Base-by-base conservation (phyloP, 2,329 filamentous ascomycete genomes). In the Trichoderma asperellum region DNA sequence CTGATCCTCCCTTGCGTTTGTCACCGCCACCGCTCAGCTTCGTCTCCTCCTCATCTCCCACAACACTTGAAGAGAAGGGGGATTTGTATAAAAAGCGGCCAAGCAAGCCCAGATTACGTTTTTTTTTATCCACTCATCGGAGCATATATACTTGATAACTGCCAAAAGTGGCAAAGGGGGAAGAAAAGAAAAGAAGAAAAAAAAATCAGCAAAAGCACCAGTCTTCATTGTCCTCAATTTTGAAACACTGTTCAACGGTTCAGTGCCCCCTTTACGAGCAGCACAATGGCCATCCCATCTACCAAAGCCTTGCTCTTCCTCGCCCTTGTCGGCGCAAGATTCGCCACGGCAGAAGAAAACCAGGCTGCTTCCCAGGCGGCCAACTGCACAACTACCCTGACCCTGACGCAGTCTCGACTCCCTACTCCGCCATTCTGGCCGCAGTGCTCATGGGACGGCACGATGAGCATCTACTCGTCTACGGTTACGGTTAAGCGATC, bases 341-440 rank as follows among this genome's bases (percentile, higher is more conserved):
- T 58, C 21, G 63, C 55, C 37, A 37, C 21, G 1, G 37, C 63
- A 8, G 12, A 64, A 16, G 32, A 27, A 2, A 49, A 34, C 16
- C 40, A 64, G 1, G n/a, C 4, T 18, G 27, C 40, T 35, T 5
- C 29, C 32, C 49, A 40, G 18, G 10, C 43, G n/a, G 4, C 63
- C 11, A 69, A 52, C 59, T 75, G 74, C 71, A 75, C 72, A 7
- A 67, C 69, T 52, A 78, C 76, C 16, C 74, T 74, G 14, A 77
- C 74, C 24, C 58, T 74, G 8, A 76, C 73, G 53, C 72, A 68
- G 68, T 75, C 64, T 29, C 72, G 64, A 43, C 70, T 71, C 49
- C 70, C 70, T 32, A 78, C 73, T 35, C 77, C 72, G 21, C 81
- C 77, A 40, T 73, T 71, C 70, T 78, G 76, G 77, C 70, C 70